These are phyloP conservation scores for Mycena polygramma DNA, from an alignment of 768 basidiomycete genomes.

Conservation along the genomic window DNA sequence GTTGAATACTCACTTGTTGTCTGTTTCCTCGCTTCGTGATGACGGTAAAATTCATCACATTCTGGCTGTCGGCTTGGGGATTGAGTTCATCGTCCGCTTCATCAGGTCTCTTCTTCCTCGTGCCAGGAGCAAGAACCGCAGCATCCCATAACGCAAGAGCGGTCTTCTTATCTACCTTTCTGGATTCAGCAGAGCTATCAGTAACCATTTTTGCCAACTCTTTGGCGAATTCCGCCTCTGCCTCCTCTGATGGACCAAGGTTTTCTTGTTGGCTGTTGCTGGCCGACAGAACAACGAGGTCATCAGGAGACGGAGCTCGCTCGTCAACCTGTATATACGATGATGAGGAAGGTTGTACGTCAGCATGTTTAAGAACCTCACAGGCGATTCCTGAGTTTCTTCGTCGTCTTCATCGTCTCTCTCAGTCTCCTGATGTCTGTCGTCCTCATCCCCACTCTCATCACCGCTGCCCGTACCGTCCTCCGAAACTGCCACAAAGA, in stretches of 20 bases:
- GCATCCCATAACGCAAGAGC: constrained; percentile 92
- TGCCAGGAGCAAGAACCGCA: constrained; percentile 76
- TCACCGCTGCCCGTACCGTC: constrained; percentile 66
- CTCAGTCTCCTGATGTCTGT: constrained; percentile 57
- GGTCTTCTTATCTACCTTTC: constrained; percentile 91
- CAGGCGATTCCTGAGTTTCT: constrained; percentile 66
- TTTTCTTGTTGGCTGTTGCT: constrained; percentile 71
- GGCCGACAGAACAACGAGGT: constrained; percentile 76
- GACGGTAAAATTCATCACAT: constrained; percentile 92
- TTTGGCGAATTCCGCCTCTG: constrained; percentile 93
- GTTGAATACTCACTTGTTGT: constrained; percentile 74
- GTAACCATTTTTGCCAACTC: constrained; percentile 97
- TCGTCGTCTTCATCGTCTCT: constrained; percentile 79
- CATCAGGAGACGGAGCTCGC: constrained; percentile 87
- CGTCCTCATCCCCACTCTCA: constrained; percentile 77
- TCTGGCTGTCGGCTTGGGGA: constrained; percentile 48
- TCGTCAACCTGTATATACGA: constrained; percentile 62
- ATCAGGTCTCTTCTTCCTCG: constrained; percentile 75
- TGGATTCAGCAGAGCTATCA: constrained; percentile 84
- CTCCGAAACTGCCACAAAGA: constrained; percentile 41
- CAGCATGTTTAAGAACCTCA: constrained; percentile 46
- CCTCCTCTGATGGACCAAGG: constrained; percentile 88
- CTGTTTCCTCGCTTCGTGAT: constrained; percentile 95
- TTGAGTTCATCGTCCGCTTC: constrained; percentile 68
- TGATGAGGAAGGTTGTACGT: neutral